These are phyloP conservation scores for Vigna trinervia DNA, from an alignment of 306 rosid species.

Conservation along the genomic window DNA sequence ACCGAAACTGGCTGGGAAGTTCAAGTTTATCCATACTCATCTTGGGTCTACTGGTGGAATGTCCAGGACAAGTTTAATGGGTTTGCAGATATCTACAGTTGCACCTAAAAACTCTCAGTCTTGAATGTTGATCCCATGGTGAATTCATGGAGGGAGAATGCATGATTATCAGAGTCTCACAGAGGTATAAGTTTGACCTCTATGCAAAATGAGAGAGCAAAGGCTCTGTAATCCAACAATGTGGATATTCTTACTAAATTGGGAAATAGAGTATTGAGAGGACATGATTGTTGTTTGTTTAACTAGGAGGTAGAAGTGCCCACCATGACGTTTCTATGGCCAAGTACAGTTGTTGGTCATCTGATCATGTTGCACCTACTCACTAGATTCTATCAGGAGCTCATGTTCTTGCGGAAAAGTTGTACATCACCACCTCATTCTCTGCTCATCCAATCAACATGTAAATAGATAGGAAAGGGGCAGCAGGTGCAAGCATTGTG, in stretches of 20 bases:
- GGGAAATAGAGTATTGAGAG: constrained; percentile 26
- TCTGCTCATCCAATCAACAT: background rate
- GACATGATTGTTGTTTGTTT: constrained; percentile 14
- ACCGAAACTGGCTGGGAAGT: background rate
- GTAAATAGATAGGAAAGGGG: constrained; percentile 12
- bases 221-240: constrained; percentile 17
- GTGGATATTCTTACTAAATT: constrained; percentile 17
- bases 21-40: constrained; percentile 36
- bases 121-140: constrained; percentile 1
- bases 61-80: constrained; percentile 16
- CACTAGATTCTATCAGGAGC: background rate
- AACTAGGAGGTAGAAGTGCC: constrained; percentile 18
- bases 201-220: constrained; percentile 30
- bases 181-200: constrained; percentile 27
- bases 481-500: constrained; percentile 14
- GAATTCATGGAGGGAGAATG: constrained; percentile 25
- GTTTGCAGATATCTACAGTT: constrained; percentile 37
- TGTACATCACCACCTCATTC: background rate
- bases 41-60: constrained; percentile 35
- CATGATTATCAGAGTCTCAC: constrained; percentile 33
- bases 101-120: constrained; percentile 3
- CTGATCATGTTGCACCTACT: constrained; percentile 27
- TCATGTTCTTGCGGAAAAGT: constrained; percentile 15
- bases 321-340: constrained; percentile 31
- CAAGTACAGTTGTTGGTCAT: constrained; percentile 10